Base-by-base conservation (phyloP, 345 rosid genomes). In the Aurinia saxatilis region DNA sequence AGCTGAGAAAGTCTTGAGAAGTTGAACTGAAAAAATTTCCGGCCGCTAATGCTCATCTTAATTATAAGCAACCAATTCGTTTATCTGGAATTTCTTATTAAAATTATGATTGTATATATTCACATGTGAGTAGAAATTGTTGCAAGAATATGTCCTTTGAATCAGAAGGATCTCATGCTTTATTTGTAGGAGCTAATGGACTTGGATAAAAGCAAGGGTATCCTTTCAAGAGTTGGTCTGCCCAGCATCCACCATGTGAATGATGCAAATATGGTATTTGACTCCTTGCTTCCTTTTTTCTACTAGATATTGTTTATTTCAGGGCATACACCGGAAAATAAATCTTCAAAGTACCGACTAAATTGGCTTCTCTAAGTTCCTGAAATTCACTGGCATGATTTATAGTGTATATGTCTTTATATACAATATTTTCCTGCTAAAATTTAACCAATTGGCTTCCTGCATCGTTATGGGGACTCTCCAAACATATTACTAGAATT, bases 221-320 rank as follows among this genome's bases (percentile, higher is more conserved):
- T 85, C 68, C 85, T 85, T 64, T 81, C 88, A 49, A 87, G 95
- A 80, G n/a, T n/a, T n/a, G 64, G 91, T 48, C 76, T 66, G 34
- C 90, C 96, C 15, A 80, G 76, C 65, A 63, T 85, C 71, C 96
- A 92, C 76, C 97, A 82, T 59, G 88, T 85, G 42, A 79, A 84
- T 59, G 96, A 92, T 47, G 56, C 82, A 38, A 73, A 73, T 62
- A 85, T 83, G 98, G 98, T 92, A 92, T 33, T 35, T 53, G 51
- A 38, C 42, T 44, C 37, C 42, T 44, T 42, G 38, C 59, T 13
- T 52, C 9, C 37, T 25, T 47, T 46, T 12, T 45, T 5, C 6
- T 2, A 15, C 23, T 21, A 1, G 38, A 46, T 12, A 5, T 29
- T 68, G 15, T 5, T 41, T 47, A 25, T 29, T 31, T 45, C 40